Base-by-base conservation (phyloP, 495 filamentous ascomycete species). In the Hapsidospora chrysogenum region DNA sequence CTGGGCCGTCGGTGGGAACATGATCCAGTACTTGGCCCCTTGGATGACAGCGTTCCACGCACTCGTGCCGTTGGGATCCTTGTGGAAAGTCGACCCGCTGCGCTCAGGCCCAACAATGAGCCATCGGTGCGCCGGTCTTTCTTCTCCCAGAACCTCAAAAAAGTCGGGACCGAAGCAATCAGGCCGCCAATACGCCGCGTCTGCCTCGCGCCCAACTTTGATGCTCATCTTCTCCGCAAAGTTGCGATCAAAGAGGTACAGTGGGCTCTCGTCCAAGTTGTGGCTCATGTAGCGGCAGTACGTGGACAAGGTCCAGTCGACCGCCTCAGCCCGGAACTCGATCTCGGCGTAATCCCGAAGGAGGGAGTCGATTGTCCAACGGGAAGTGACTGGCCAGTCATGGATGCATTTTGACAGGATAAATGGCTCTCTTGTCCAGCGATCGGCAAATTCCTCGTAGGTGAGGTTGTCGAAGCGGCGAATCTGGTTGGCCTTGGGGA, bases 21-120 rank as follows among this genome's bases (percentile, higher is more conserved):
- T 92, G 41, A 97, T 92, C 89, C 89, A 97, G 61, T 96, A 97
- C 53, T 97, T 97, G 14, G 79, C 74, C 11, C 89, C 89, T 36
- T 77, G 68, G 21, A 97, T 53, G 11, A 96, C 86, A 0, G 89
- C 87, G 51, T 97, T 97, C 89, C 89, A 97, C 2, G 89, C 89
- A 43, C 80, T 86, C 16, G 66, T 68, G 1, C 58, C 67, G 41
- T 69, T 73, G 28, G 72, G 72, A 36, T 76, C 72, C 52, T 95
- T 95, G 62, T 97, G 89, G 46, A 94, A 95, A 6, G 86, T 93
- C 46, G 85, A 93, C 13, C 89, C 89, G 47, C 85, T 92, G 21
- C 85, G 67, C 41, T 76, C 72, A 2, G 87, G 89, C 1, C 89
- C 89, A 29, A 96, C 66, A 41, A 97, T 94, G 38, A 97, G 65